Base-by-base conservation (phyloP, 1,284 basidiomycete genomes). In the Rhodotorula sp. region DNA sequence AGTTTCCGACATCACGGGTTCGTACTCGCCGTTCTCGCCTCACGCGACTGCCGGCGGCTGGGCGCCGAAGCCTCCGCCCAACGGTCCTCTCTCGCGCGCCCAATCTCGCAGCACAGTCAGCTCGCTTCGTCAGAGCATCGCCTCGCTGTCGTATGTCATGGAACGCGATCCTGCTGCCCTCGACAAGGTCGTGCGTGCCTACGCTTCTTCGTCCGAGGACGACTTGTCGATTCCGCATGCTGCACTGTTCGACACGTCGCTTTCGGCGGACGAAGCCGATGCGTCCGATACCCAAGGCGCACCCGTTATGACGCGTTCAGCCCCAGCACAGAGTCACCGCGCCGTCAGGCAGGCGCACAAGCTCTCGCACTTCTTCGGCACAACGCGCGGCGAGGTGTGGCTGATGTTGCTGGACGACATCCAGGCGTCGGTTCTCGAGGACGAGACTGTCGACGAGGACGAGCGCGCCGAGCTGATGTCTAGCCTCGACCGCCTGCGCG, bases 311-410 rank as follows among this genome's bases (percentile, higher is more conserved):
- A 22, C 6, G 24, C 34, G 61, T 1, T 46, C 28, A 1, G 3
- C 37, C 15, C 28, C 40, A 15, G 24, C 58, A 57, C 48, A n/a
- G 34, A 57, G 52, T 16, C 48, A 51, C 1, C 57, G 61, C 4
- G 55, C 67, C 15, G 65, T 73, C 16, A 26, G 47, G 64, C 61
- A 67, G 58, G 69, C 69, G 50, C 65, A 67, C 48, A 73, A 73
- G 50, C 28, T 72, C 18, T 30, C 57, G 34, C 34, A 28, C 9
- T 61, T 72, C 20, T 62, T 72, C 30, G 71, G 71, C 1, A 69
- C 67, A 40, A 64, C 68, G 37, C 52, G 57, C 24, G 71, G 71
- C 46, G 71, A 69, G 55, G 68, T 70, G 24, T 73, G 72, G 72
- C 40, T 40, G 4, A 31, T 60, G 24, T 52, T 73, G 13, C 59